A percentile compares a stretch with the other conserved stretches of the same genome.
These are phyloP conservation scores for Epichloe amarillans DNA, from an alignment of 2,329 filamentous ascomycete genomes.

Conservation along the genomic window DNA sequence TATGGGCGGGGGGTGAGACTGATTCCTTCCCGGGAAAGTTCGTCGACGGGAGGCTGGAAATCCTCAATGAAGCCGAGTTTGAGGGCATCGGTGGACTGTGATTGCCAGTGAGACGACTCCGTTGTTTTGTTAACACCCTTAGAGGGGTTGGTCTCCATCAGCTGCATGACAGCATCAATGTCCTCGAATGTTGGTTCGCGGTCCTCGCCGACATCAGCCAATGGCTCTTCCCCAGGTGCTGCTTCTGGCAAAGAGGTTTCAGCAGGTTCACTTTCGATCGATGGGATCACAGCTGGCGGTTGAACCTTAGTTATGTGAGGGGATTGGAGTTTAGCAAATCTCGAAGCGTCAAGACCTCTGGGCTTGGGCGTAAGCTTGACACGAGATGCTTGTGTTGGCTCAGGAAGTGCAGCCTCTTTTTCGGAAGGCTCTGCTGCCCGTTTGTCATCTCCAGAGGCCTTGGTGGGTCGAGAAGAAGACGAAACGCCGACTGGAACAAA, in stretches of 20 bases:
- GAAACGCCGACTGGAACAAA: conserved; percentile 41
- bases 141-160: conserved; percentile 60
- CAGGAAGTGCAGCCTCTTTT: not conserved
- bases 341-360: conserved; percentile 29
- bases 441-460: conserved; percentile 1
- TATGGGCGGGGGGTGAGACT: conserved; percentile 59
- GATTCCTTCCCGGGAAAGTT: conserved; percentile 53
- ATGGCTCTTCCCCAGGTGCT: not conserved
- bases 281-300: conserved; percentile 16
- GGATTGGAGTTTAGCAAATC: conserved; percentile 29
- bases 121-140: conserved; percentile 56
- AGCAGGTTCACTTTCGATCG: conserved; percentile 15
- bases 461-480: conserved; percentile 10
- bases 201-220: conserved; percentile 7
- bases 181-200: conserved; percentile 56
- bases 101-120: conserved; percentile 30
- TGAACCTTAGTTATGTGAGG: conserved; percentile 10
- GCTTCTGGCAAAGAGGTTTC: not conserved
- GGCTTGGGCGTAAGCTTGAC: conserved; percentile 23
- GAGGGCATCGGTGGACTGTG: conserved; percentile 14
- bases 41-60: conserved; percentile 33
- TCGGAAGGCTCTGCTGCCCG: not conserved
- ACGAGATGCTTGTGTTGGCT: conserved; percentile 11
- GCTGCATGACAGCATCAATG: conserved; percentile 84
- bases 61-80: conserved; percentile 38